phyloP scores from a whole-genome alignment of 2,329 filamentous ascomycete species.

The Nannizzia gypsea region DNA sequence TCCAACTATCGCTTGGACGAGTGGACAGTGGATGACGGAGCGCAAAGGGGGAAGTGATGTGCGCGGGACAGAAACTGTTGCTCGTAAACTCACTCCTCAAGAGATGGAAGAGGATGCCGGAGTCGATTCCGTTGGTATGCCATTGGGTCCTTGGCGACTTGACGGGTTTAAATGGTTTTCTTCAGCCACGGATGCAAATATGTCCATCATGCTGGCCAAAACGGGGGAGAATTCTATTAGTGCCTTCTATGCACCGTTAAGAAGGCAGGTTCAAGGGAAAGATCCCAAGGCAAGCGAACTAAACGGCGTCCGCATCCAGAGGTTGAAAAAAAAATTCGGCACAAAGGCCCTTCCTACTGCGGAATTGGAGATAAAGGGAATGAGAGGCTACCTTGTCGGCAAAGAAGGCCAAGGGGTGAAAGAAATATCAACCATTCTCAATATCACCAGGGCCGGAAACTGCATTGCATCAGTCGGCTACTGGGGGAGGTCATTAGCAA shows the following conservation, averaged over 20 bases:
- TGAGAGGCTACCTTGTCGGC: conserved; percentile 56
- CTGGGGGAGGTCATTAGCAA: conserved; percentile 31
- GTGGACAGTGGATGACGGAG: conserved; percentile 69
- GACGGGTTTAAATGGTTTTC: conserved; percentile 60
- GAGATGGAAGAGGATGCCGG: conserved; percentile 19
- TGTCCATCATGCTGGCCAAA: conserved; percentile 52
- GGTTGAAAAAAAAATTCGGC: conserved; percentile 62
- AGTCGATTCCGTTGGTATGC: conserved; percentile 21
- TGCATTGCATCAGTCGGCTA: conserved; percentile 27
- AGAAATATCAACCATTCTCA: conserved; percentile 57
- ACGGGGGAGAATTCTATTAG: conserved; percentile 42
- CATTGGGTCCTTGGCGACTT: conserved; percentile 48
- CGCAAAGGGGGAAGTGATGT: conserved; percentile 58
- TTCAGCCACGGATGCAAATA: conserved; percentile 51
- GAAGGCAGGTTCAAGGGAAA: conserved; percentile 24
- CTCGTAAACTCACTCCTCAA: conserved; percentile 25
- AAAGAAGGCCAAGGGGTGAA: conserved; percentile 53
- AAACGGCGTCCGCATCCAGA: conserved; percentile 56
- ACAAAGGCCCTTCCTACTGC: conserved; percentile 60
- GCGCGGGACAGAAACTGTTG: conserved; percentile 53
- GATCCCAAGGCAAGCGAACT: conserved; percentile 31
- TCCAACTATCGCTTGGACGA: conserved; percentile 46
- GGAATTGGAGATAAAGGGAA: conserved; percentile 54
- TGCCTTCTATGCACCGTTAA: conserved; percentile 54
- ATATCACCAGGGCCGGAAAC: conserved; percentile 45